Base-by-base conservation (phyloP, 192 early-diverging fungal genomes). In the Allomyces javanicus region DNA sequence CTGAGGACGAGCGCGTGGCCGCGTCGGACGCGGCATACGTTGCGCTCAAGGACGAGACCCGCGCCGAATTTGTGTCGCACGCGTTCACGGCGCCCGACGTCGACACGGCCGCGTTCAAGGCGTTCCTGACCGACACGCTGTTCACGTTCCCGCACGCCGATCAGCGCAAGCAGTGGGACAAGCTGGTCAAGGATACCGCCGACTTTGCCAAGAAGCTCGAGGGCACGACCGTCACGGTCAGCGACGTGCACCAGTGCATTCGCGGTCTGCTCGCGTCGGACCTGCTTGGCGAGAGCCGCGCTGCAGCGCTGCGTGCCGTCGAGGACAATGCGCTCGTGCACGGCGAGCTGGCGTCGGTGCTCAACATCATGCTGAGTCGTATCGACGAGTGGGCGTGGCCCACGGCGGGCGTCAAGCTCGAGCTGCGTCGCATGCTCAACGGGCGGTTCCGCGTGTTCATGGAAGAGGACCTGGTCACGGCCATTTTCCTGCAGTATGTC, bases 391-490 rank as follows among this genome's bases (percentile, higher is more conserved):
- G 68, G 68, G 19, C 26, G 3, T 69, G 68, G 68, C 62, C 62
- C 0, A 61, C 12, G 24, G 9, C 61, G 21, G 63, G 63, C 5
- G 68, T 69, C 12, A 19, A 64, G 58, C 26, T 69, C 9, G 68
- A 69, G 21, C 63, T 69, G 4, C 62, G 68, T 0, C 10, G 68
- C 24, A n/a, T 27, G 5, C 62, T 69, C 6, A 33, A 25, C 23
- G 68, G 68, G 61, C 19, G 63, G 50, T 71, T 64, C 40, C 67
- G 70, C 25, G 70, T 68, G 24, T 71, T 71, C 65, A 25, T 71
- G n/a, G 70, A 71, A 10, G 70, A 71, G 66, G 70, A 71, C 44
- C 50, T 71, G 10, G 62, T 70, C 27, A 71, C 70, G 3, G 70
- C 70, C 9, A 25, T 71, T 10, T 71, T 71, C 21, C 24, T 71